Evolutionary conservation across 352 stramenopile species (phyloP), one percentile per base, ranked within the genome.

Genomic region (Phytophthora kernoviae): DNA sequence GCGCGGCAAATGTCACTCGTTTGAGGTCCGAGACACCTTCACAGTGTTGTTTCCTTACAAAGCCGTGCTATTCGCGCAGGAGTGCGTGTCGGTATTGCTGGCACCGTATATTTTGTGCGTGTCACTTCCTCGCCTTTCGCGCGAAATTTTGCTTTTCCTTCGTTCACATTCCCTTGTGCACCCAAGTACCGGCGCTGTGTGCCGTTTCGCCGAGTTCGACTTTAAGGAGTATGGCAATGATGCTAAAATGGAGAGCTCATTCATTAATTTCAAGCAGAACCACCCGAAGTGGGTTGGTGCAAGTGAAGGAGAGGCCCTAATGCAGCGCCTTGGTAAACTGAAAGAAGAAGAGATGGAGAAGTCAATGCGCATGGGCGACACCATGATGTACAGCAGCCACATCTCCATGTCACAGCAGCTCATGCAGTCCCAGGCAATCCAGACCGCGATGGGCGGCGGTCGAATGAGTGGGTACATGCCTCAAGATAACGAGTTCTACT

Each of bases 161-260:
- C 79, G 91, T 37, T 88, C 92, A 8, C 93, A 98, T 56, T 98
- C 94, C 43, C 69, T 97, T 12, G 84, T 97, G 57, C 79, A 99
- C 14, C 82, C 96, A 2, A 93, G 95, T 50, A 84, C 96, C 17
- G 96, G 97, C 18, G 89, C 98, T 21, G 91, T 99, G 10, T 98
- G 96, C 71, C 95, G 96, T 24, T 95, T 93, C 58, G 86, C 90
- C 27, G 94, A 97, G 44, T 99, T 99, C 73, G 96, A 99, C 69
- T 98, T 99, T 67, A 96, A 98, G 53, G 80, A 84, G 39, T 98
- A 98, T 66, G 79, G 84, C 20, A 90, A 97, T 63, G 90, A 96
- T 50, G 53, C 68, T 17, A 99, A 99, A 76, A 98, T 99, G 93
- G 96, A 99, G 68, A 98, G 97, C 39, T 98, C 88, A 37, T 98